Base-by-base conservation (phyloP, 768 basidiomycete genomes). In the Leccinellum rugosiceps region DNA sequence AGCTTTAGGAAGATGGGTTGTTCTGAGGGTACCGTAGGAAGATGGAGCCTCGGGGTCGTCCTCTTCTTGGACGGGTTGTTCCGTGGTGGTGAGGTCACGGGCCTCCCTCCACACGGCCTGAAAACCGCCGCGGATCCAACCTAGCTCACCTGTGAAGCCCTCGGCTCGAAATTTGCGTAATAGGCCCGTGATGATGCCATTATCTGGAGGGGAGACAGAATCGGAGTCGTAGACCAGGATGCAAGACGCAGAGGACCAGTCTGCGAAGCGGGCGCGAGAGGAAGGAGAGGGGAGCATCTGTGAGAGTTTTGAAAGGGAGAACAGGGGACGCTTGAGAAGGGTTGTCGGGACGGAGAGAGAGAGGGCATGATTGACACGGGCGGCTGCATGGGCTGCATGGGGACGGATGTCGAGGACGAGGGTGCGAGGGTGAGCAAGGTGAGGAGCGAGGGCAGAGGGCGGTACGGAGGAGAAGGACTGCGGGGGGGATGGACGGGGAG, bases 291-390 rank as follows among this genome's bases (percentile, higher is more conserved):
- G 82, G n/a, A 98, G 81, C 88, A 95, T 94, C 26, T 84, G 83
- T 7, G 82, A 76, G 26, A 98, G 80, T 43, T 86, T 86, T 43
- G 84, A 78, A 9, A 96, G 80, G 26, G 90, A 87, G 76, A 94
- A 96, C 3, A 87, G 79, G 1, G 94, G 94, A 0, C 95, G 86
- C 61, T 93, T 94, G 68, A 98, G 86, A 21, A 98, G 86, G 0
- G 94, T 98, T 3, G 95, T 94, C 1, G 96, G 95, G 6, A 97
- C 90, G 48, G 90, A 91, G 60, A 98, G 83, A 49, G 92, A 92
- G 53, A 97, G 76, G 8, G 94, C 87, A 49, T 73, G 65, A 41
- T 80, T 80, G 30, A 97, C 63, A 50, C 93, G 87, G 23, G 85
- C 84, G 9, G 80, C 66, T 6, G 83, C 73, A 70, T 84, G 88